Percentiles rank a stretch among this genome's conserved stretches.
Evolutionary conservation across 1,284 basidiomycete species (phyloP).

Genomic region (Puccinia hordei): DNA sequence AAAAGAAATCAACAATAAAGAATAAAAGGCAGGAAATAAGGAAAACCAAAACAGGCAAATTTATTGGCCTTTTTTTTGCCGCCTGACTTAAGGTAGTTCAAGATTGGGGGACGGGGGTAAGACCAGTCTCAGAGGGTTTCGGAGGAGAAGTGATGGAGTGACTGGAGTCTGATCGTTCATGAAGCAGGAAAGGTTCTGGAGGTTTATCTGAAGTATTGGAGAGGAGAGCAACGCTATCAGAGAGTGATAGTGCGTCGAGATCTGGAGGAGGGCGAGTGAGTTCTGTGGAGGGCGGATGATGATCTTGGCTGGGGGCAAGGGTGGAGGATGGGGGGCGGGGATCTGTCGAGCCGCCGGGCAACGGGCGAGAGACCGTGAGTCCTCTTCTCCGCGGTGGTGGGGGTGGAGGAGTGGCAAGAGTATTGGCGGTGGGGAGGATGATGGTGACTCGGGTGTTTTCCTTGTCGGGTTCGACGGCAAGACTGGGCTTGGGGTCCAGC

Average conservation of each 20-base stretch:
- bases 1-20: too few species aligned
- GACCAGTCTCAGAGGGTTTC: not conserved
- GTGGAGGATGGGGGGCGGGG: not conserved
- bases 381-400: conserved; percentile 25
- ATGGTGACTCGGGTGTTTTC: not conserved
- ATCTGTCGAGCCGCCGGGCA: not conserved
- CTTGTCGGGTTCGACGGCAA: not conserved
- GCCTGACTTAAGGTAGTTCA: not conserved
- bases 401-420: not conserved
- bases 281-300: not conserved
- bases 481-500: not conserved
- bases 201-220: conserved; percentile 8
- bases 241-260: not conserved
- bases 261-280: not conserved
- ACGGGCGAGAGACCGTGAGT: not conserved
- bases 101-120: not conserved
- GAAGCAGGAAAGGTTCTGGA: conserved; percentile 16
- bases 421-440: not conserved
- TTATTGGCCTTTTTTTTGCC: not conserved
- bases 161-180: conserved; percentile 14
- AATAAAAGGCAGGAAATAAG: not conserved
- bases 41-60: not conserved
- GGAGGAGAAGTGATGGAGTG: conserved; percentile 15
- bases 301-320: not conserved
- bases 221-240: not conserved